Evolutionary conservation across 371 early-diverging fungal genomes (phyloP), one percentile per base, ranked within the genome.

Genomic region (Mortierella sp.): DNA sequence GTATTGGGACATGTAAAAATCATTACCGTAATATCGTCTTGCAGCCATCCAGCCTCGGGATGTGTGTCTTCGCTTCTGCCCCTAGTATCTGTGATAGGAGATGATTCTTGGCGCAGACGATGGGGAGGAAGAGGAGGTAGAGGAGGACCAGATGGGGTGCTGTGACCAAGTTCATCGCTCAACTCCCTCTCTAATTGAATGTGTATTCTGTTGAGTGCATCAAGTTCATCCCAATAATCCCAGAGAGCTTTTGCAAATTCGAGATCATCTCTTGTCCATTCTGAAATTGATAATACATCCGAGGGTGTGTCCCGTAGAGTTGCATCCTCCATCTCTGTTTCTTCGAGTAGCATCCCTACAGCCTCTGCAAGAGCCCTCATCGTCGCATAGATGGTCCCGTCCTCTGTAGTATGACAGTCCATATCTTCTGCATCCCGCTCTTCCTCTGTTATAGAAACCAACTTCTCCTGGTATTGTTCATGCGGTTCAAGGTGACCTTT

Each of bases 161-260:
- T 37, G 60, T 20, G 52, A 37, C 24, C 51, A 58, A 39, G 30
- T n/a, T 64, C 49, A 18, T 64, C 51, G 24, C 49, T 39, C 52
- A 65, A 30, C 43, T 66, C 61, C 51, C 51, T 60, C 57, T 73
- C 73, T 2, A 57, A 63, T 35, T 67, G 60, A 60, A 60, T 24
- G 37, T 68, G 45, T 37, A 60, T 69, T 52, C 54, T 24, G 39
- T 64, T 16, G 45, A 68, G 39, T 22, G 45, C 14, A 63, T 60
- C 40, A 9, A 69, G 40, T 32, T 69, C 70, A 32, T 63, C 30
- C 75, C 75, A 69, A 43, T 69, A 64, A n/a, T 68, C 47, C 65
- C 65, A 69, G 22, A 75, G 64, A 59, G 70, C 68, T 20, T 26
- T 52, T 75, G 55, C 64, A 35, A 64, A 39, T 28, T 55, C 64